Base-by-base conservation (phyloP, 768 basidiomycete genomes). In the Agaricus subrufescens region DNA sequence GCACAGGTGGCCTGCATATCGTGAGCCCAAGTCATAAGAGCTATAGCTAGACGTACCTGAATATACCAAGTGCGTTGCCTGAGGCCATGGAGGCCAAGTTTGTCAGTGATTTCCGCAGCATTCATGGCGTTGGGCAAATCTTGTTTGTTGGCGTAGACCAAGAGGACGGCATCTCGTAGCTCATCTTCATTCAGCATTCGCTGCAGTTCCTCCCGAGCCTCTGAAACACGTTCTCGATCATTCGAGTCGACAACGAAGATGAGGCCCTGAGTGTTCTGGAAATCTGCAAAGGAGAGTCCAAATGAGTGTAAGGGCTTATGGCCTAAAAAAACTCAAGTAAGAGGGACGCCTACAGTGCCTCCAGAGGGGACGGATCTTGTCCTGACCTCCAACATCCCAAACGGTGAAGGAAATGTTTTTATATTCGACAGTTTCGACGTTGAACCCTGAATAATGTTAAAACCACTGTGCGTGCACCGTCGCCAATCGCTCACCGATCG, bases 391-490 rank as follows among this genome's bases (percentile, higher is more conserved):
- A 61, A 99, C 97, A 77, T 99, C 97, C 97, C 97, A 98, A 46
- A 98, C 97, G 25, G 96, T 99, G 85, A 99, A 99, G 26, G 94
- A 97, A 63, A 98, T 98, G 82, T 98, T 99, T 84, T 98, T 98
- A 79, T 99, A 98, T 75, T 98, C 96, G 63, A 99, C 97, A 59
- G 97, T 98, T 83, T 99, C 97, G 65, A 99, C 97, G 71, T 99
- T 99, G 83, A 99, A 99, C 58, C 97, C 97, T 98, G 62, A 25
- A 40, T n/a, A 51, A 58, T 54, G 57, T 59, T 64, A 57, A 67
- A 66, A 56, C 57, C 64, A 57, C 57, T 48, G 27, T 45, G 27
- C 50, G 56, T 30, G 43, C 43, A 55, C 38, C 57, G 52, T 29
- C 49, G 56, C 42, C 60, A 44, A 52, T 19, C 58, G 79, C 88